Evolutionary conservation across 495 filamentous ascomycete genomes (phyloP).

Genomic region (Hypoxylon perforatum): DNA sequence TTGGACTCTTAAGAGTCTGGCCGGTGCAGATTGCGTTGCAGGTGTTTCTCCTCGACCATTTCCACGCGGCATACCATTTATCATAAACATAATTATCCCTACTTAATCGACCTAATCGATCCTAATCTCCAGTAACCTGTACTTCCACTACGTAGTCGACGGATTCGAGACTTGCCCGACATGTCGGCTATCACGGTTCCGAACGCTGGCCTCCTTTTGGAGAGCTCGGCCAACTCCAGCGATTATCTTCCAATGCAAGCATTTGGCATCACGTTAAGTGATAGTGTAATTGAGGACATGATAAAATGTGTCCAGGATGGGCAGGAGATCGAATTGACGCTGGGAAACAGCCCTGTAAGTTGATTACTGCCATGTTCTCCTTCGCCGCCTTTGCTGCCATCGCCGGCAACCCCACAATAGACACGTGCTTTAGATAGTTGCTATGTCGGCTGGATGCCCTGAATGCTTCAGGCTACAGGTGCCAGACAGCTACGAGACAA

Average conservation of each 20-base stretch:
- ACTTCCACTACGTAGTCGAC: conserved; percentile 2
- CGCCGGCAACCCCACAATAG: conserved; percentile 34
- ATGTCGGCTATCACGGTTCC: conserved; percentile 54
- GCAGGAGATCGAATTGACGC: conserved; percentile 66
- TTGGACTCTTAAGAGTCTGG: conserved; percentile 50
- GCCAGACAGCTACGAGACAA: too few relatives aligned
- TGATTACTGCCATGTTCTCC: conserved; percentile 21
- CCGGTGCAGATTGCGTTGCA: conserved; percentile 46
- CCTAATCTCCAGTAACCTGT: conserved; percentile 5
- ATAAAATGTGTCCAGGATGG: conserved; percentile 73
- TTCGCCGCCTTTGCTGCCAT: conserved; percentile 19
- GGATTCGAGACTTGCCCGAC: conserved; percentile 19
- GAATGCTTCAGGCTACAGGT: too few relatives aligned
- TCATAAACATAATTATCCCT: conserved; percentile 11
- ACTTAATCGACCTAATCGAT: conserved; percentile 4
- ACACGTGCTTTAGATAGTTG: background rate
- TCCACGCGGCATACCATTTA: conserved; percentile 25
- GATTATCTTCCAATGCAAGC: conserved; percentile 55
- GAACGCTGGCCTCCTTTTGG: conserved; percentile 56
- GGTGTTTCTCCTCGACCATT: conserved; percentile 41
- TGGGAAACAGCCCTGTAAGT: conserved; percentile 69
- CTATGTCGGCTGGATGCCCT: too few relatives aligned
- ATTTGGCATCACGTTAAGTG: conserved; percentile 73
- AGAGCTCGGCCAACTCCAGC: conserved; percentile 51
- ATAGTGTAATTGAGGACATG: conserved; percentile 75